Conservation (phyloP, 2,329 filamentous ascomycete species). For the Monosporascus ibericus region DNA sequence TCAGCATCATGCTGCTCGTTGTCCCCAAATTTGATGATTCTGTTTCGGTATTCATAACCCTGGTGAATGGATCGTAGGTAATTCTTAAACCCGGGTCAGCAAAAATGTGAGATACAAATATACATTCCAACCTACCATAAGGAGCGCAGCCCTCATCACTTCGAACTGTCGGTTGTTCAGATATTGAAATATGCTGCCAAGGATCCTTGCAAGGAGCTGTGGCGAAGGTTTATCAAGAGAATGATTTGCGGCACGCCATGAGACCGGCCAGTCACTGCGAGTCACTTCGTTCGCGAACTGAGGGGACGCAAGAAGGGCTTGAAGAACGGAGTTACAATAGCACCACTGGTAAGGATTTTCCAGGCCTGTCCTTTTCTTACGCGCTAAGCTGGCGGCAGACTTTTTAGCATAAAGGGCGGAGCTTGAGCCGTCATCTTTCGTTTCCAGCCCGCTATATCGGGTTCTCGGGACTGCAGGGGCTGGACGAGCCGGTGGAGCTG, state of each 20-base stretch:
- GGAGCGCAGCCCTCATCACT: slow-evolving; percentile 46
- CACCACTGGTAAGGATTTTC: slow-evolving; percentile 78
- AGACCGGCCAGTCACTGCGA: slow-evolving; percentile 52
- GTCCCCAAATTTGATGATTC: slow-evolving; percentile 54
- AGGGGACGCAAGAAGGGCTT: slow-evolving; percentile 71
- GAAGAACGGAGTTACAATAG: slow-evolving; percentile 88
- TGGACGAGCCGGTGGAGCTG: slow-evolving; percentile 57
- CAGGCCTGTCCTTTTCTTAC: slow-evolving; percentile 58
- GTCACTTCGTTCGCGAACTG: slow-evolving; percentile 61
- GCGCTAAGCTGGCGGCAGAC: slow-evolving; percentile 28
- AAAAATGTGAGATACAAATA: background rate
- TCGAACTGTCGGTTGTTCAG: slow-evolving; percentile 44
- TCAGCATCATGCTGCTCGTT: slow-evolving; percentile 81
- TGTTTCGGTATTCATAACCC: slow-evolving; percentile 11
- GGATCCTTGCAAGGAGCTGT: slow-evolving; percentile 53
- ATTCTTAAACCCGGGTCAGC: slow-evolving; percentile 35
- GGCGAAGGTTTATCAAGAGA: slow-evolving; percentile 45
- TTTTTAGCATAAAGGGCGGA: slow-evolving; percentile 36
- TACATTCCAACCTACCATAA: slow-evolving; percentile 43
- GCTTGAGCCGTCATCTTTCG: slow-evolving; percentile 25
- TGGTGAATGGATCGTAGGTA: slow-evolving; percentile 59
- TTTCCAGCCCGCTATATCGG: slow-evolving; percentile 71
- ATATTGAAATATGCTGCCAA: slow-evolving; percentile 55
- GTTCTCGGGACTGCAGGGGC: slow-evolving; percentile 60
- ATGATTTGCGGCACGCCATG: slow-evolving; percentile 62